Conservation (phyloP, 371 early-diverging fungal species). For the Circinella minor region DNA sequence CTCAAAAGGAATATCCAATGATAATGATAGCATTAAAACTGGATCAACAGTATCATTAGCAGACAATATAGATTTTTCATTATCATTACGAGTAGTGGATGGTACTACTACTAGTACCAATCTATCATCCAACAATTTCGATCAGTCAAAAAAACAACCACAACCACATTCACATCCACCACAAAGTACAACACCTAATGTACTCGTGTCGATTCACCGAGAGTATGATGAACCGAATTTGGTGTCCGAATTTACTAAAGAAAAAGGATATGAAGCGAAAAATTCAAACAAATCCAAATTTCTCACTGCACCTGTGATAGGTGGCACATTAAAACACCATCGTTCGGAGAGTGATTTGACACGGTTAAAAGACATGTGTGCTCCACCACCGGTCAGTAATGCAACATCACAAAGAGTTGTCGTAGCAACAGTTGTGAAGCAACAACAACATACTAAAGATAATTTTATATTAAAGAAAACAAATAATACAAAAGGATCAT, state of each 20-base stretch:
- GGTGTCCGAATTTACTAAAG: conserved; percentile 17
- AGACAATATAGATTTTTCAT: too few species aligned
- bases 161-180: neutral
- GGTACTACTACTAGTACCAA: too few species aligned
- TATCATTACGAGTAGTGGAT: too few species aligned
- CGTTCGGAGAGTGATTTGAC: conserved; percentile 45
- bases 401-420: neutral
- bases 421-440: neutral
- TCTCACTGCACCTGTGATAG: neutral
- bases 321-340: conserved; percentile 26
- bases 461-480: too few species aligned
- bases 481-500: neutral
- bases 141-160: neutral
- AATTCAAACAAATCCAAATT: neutral
- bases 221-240: conserved; percentile 44
- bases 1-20: neutral
- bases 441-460: neutral
- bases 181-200: conserved; percentile 10
- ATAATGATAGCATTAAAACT: neutral
- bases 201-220: conserved; percentile 31
- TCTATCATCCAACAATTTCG: too few species aligned
- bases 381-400: conserved; percentile 15
- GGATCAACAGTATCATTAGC: too few species aligned
- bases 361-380: conserved; percentile 22
- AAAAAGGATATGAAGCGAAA: conserved; percentile 3